These are phyloP conservation scores for Dendrocalamus sinicus DNA, from an alignment of 176 grass and related monocot species.

Conservation along the genomic window DNA sequence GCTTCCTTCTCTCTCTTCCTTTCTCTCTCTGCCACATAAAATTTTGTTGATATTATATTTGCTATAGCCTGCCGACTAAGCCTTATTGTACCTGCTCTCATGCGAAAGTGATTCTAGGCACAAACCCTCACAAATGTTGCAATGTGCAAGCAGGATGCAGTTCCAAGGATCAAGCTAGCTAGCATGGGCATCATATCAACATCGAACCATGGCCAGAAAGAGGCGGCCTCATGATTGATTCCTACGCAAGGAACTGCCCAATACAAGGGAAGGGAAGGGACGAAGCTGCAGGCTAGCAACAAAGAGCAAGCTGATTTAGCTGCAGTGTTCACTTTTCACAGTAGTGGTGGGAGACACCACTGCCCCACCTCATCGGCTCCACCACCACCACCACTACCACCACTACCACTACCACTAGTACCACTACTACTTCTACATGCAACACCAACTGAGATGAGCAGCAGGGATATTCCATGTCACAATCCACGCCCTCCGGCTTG, in stretches of 20 bases:
- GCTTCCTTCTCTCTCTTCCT: too few relatives aligned
- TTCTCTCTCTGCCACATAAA: too few relatives aligned
- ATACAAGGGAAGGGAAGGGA: conserved; percentile 35
- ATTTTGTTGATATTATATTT: too few relatives aligned
- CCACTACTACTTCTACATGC: background rate
- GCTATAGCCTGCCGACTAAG: too few relatives aligned
- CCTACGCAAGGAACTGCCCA: conserved; percentile 40
- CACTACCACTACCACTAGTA: conserved; percentile 1
- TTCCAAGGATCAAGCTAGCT: conserved; percentile 41
- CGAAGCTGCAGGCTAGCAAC: conserved; percentile 29
- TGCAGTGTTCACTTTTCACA: conserved; percentile 38
- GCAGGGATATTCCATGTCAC: conserved; percentile 59
- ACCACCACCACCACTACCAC: conserved; percentile 33
- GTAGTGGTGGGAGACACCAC: conserved; percentile 47
- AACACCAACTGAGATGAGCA: conserved; percentile 19
- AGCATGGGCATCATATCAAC: conserved; percentile 33
- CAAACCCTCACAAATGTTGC: conserved; percentile 20
- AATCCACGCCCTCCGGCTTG: background rate
- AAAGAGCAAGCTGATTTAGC: conserved; percentile 36
- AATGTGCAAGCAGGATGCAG: conserved; percentile 30
- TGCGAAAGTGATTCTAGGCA: conserved; percentile 12
- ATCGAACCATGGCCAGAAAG: conserved; percentile 31
- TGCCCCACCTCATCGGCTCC: conserved; percentile 27
- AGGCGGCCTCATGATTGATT: conserved; percentile 33
- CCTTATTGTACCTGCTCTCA: too few relatives aligned